These are phyloP conservation scores for Balansia obtecta DNA, from an alignment of 2,329 filamentous ascomycete genomes.

Conservation along the genomic window DNA sequence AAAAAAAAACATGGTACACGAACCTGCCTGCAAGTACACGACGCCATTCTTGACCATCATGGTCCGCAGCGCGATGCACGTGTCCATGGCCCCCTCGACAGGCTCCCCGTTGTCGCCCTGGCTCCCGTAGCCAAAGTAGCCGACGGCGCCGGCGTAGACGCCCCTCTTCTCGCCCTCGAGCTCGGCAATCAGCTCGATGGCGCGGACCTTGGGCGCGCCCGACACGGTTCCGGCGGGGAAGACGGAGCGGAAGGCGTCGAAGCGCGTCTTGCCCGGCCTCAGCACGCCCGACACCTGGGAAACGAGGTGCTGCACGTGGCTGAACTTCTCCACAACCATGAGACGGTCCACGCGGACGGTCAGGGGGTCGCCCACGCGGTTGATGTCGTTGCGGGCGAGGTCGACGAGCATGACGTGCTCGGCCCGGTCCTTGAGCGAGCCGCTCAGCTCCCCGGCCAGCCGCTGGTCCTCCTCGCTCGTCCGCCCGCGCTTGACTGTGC, in stretches of 20 bases:
- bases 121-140: constrained; percentile 84
- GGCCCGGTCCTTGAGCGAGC: constrained; percentile 79
- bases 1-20: constrained; percentile 12
- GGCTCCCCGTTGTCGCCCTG: constrained; percentile 51
- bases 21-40: constrained; percentile 76
- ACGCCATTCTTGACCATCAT: constrained; percentile 90
- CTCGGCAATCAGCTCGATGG: constrained; percentile 95
- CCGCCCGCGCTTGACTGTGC: constrained; percentile 79
- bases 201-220: constrained; percentile 87
- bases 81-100: constrained; percentile 82
- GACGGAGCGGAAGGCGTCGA: constrained; percentile 91
- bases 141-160: constrained; percentile 89
- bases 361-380: constrained; percentile 83
- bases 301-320: constrained; percentile 92
- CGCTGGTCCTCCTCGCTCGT: constrained; percentile 69
- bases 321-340: constrained; percentile 92
- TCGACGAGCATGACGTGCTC: constrained; percentile 98
- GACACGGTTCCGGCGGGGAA: constrained; percentile 95
- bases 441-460: constrained; percentile 64
- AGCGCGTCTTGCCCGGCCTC: constrained; percentile 70
- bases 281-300: constrained; percentile 92
- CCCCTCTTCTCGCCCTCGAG: constrained; percentile 88
- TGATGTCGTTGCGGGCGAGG: constrained; percentile 89
- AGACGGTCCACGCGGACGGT: constrained; percentile 84
- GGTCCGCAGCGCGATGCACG: constrained; percentile 67